Percentiles rank a stretch among this genome's conserved stretches.
These are phyloP conservation scores for Nitzschia putrida DNA, from an alignment of 108 stramenopile genomes.

Conservation along the genomic window DNA sequence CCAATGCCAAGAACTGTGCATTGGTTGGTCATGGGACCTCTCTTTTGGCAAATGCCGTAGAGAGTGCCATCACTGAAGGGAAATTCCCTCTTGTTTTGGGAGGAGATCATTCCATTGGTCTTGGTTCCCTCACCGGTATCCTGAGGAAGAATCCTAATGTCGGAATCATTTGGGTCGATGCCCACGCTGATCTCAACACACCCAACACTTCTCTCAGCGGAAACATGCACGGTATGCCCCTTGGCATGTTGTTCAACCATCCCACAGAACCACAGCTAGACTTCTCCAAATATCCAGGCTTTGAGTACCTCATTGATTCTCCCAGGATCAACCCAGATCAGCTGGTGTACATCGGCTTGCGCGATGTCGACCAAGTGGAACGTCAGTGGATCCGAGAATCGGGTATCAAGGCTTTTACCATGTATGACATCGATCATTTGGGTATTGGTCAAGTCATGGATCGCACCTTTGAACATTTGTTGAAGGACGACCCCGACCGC, in stretches of 20 bases:
- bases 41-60: conserved; percentile 61
- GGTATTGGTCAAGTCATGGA: conserved; percentile 99
- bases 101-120: conserved; percentile 97
- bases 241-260: conserved; percentile 91
- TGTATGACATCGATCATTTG: conserved; percentile 95
- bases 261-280: conserved; percentile 42
- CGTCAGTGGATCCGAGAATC: conserved; percentile 73
- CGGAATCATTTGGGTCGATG: conserved; percentile 99
- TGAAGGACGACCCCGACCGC: conserved; percentile 61
- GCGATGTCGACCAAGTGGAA: conserved; percentile 94
- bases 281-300: conserved; percentile 78
- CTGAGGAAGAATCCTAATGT: conserved; percentile 83
- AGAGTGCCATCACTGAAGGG: conserved; percentile 53
- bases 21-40: conserved; percentile 59
- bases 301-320: conserved; percentile 80
- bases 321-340: conserved; percentile 70
- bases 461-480: conserved; percentile 85
- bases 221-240: conserved; percentile 99
- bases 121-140: conserved; percentile 91
- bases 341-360: conserved; percentile 95
- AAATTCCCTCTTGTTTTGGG: conserved; percentile 91
- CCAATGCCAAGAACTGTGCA: conserved; percentile 70
- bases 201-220: conserved; percentile 88
- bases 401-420: conserved; percentile 87
- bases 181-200: conserved; percentile 99